Percentiles rank a stretch among this genome's conserved stretches.
Conservation (phyloP, 495 filamentous ascomycete genomes). For the Geopyxis carbonaria region DNA sequence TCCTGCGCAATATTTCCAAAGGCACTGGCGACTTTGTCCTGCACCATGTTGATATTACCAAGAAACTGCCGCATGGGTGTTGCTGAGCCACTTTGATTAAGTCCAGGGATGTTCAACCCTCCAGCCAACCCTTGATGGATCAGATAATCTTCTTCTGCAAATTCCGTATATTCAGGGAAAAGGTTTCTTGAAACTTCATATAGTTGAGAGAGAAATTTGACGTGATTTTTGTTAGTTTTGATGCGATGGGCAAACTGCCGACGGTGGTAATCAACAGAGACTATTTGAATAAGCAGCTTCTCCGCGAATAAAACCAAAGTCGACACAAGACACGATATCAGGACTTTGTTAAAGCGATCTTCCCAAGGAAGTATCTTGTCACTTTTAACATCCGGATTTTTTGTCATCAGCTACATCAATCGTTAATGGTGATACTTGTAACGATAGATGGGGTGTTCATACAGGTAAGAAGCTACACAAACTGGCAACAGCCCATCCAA, state of each 20-base stretch:
- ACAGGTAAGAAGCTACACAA: constrained; percentile 62
- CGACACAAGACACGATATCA: constrained; percentile 61
- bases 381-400: constrained; percentile 16
- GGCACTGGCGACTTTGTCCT: constrained; percentile 76
- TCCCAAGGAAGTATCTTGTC: constrained; percentile 31
- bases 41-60: constrained; percentile 59
- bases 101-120: constrained; percentile 24
- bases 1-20: constrained; percentile 92
- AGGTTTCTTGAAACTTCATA: constrained; percentile 76
- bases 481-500: constrained; percentile 66
- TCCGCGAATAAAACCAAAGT: constrained; percentile 62
- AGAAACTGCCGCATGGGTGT: constrained; percentile 64
- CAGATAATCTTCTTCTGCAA: constrained; percentile 73
- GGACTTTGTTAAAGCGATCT: constrained; percentile 47
- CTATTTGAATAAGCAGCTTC: constrained; percentile 74
- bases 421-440: constrained; percentile 5
- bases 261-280: constrained; percentile 87
- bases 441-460: constrained; percentile 22
- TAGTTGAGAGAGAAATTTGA: constrained; percentile 60
- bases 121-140: constrained; percentile 63
- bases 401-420: constrained; percentile 20
- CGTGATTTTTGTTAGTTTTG: constrained; percentile 69
- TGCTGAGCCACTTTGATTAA: constrained; percentile 38
- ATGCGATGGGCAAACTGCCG: constrained; percentile 81
- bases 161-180: constrained; percentile 82